Base-by-base conservation (phyloP, 2,329 filamentous ascomycete species). In the Leptographium galeiforme region DNA sequence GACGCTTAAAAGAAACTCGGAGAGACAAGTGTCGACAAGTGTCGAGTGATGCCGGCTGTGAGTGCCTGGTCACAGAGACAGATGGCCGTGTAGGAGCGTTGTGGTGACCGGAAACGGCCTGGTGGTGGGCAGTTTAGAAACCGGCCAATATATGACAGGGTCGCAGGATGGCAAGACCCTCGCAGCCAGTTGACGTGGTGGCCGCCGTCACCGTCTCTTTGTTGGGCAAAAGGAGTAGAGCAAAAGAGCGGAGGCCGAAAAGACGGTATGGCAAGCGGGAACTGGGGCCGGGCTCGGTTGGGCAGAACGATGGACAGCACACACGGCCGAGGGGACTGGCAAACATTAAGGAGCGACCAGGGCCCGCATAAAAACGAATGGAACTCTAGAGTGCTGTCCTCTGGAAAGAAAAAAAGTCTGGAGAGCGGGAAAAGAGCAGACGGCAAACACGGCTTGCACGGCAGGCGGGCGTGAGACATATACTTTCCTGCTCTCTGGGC, bases 221-320 rank as follows among this genome's bases (percentile, higher is more conserved):
- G 43, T 45, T 45, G 43, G 43, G 25, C 43, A n/a, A 30, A 49
- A 39, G 48, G 43, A 32, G 13, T 44, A 38, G 13, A 47, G 12
- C 33, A 50, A 44, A 48, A 38, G 43, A 43, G n/a, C 46, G 40
- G 33, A 54, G 30, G 36, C 19, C 18, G 30, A 53, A 53, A 49
- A 39, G 39, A 40, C 43, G 43, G 43, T 45, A 45, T 45, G 43
- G 13, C 43, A 30, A 25, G 25, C 25, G 25, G 25, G 43, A 19
- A 25, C 8, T 14, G 41, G 19, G 19, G 13, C 13, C 16, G n/a
- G 16, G 40, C 4, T 6, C 8, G 18, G 8, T 16, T 11, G 18
- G 4, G 40, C 12, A 45, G 16, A 41, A 11, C 12, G 38, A 40
- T 13, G 6, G 38, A n/a, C 43, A 36, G 34, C 34, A 10, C 34